Percentiles rank a stretch among this genome's conserved stretches.
Evolutionary conservation across 768 basidiomycete species (phyloP).

Genomic region (Rhizopogon vulgaris): DNA sequence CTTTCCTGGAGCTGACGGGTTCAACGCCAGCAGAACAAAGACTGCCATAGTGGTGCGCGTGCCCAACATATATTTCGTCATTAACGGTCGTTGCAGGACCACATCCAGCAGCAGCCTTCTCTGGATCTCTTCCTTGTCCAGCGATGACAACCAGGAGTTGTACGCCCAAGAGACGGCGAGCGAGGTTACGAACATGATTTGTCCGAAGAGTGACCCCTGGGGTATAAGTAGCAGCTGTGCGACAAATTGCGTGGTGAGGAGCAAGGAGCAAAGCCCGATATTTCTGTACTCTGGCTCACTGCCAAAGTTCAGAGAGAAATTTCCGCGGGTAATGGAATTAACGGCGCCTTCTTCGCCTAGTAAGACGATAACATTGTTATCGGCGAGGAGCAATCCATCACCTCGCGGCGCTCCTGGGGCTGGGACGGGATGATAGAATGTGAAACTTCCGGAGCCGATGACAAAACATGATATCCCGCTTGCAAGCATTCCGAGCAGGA

Average conservation of each 20-base stretch:
- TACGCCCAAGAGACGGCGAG: slow-evolving; percentile 31
- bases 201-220: slow-evolving; percentile 26
- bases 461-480: slow-evolving; percentile 26
- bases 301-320: slow-evolving; percentile 21
- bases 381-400: slow-evolving; percentile 22
- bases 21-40: slow-evolving; percentile 18
- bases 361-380: slow-evolving; percentile 22
- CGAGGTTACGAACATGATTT: slow-evolving; percentile 28
- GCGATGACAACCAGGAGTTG: slow-evolving; percentile 28
- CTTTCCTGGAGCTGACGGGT: slow-evolving; percentile 13
- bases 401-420: slow-evolving; percentile 21
- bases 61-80: slow-evolving; percentile 20
- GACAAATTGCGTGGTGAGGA: slow-evolving; percentile 29
- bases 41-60: slow-evolving; percentile 21
- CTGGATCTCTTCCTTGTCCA: slow-evolving; percentile 31
- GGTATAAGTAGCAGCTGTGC: slow-evolving; percentile 30
- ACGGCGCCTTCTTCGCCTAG: slow-evolving; percentile 24
- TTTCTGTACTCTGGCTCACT: slow-evolving; percentile 20
- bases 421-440: slow-evolving; percentile 20
- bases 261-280: slow-evolving; percentile 25
- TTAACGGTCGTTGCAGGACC: slow-evolving; percentile 16
- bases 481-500: slow-evolving; percentile 27
- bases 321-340: slow-evolving; percentile 26
- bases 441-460: slow-evolving; percentile 27
- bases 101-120: slow-evolving; percentile 15